Evolutionary conservation across 768 basidiomycete genomes (phyloP), one percentile per base, ranked within the genome.

Genomic region (Baorangia bicolor): DNA sequence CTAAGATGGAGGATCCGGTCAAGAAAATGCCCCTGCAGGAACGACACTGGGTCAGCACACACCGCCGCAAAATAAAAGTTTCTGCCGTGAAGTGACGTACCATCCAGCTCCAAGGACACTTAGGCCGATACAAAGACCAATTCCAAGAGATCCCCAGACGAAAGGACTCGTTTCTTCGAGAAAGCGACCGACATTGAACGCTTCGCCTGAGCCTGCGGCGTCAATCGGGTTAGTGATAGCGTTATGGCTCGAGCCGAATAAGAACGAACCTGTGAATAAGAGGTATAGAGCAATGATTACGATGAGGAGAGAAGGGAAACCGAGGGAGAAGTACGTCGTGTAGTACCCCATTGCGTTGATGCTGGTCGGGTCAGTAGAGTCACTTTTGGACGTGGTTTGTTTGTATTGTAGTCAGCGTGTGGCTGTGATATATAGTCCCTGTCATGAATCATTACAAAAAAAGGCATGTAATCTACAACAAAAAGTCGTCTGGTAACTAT

Each of bases 81-180:
- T 40, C 18, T 27, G 16, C 40, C 39, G 4, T 12, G 14, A 21
- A 14, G 9, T 13, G 12, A 73, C 90, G 58, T 43, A 96, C 97
- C 97, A 98, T 74, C 90, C 96, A 45, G 96, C 97, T 56, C 96
- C 97, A 3, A 94, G 75, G 3, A 97, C 94, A 65, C 92, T 94
- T 50, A 98, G 70, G 5, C 97, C 97, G 49, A 96, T 92, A 65
- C 93, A 96, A 39, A 98, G 78, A 18, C 92, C 94, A 35, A 98
- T 88, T 11, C 97, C 97, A 4, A 87, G 83, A 43, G 92, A 80
- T 0, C 88, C 95, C 93, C 93, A 98, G 35, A 87, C 85, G 73
- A 92, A 98, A 0, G 96, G 96, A 68, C 87, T 94, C 27, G 92
- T 86, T 76, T 97, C 92, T 70, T 95, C 94, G 25, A 98, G 81